Conservation (phyloP, 2,329 filamentous ascomycete genomes). For the Davidsoniella eucalypti region DNA sequence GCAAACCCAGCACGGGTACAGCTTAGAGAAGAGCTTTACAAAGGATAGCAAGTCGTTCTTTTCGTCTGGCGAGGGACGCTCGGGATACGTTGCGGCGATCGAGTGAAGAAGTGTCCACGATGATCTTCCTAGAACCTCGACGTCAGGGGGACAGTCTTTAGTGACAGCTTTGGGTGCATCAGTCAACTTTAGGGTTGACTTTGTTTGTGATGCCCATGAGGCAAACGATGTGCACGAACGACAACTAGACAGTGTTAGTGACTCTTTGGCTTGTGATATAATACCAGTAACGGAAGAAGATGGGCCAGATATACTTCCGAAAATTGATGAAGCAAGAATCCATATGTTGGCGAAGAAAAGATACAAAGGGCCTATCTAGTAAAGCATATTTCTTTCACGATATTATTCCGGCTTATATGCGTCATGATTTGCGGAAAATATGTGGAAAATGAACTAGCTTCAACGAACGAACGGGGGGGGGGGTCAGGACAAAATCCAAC, state of each 20-base stretch:
- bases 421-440: no score
- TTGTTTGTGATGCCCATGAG: constrained; percentile 40
- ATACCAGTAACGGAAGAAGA: no score
- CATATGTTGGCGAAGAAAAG: no score
- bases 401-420: neutral
- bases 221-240: constrained; percentile 55
- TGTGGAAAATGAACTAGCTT: no score
- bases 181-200: constrained; percentile 22
- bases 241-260: constrained; percentile 33
- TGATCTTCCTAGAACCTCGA: constrained; percentile 68
- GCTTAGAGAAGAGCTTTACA: constrained; percentile 60
- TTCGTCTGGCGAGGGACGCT: constrained; percentile 45
- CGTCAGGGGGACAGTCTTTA: constrained; percentile 74
- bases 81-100: constrained; percentile 75
- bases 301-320: no score
- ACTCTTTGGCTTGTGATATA: neutral
- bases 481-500: constrained; percentile 19
- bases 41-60: constrained; percentile 67
- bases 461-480: no score
- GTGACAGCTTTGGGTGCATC: constrained; percentile 22
- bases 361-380: no score
- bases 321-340: no score
- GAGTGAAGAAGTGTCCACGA: constrained; percentile 91
- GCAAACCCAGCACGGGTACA: constrained; percentile 94
- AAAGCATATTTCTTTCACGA: neutral